These are phyloP conservation scores for Dothistroma pini DNA, from an alignment of 2,329 filamentous ascomycete genomes.

Conservation along the genomic window DNA sequence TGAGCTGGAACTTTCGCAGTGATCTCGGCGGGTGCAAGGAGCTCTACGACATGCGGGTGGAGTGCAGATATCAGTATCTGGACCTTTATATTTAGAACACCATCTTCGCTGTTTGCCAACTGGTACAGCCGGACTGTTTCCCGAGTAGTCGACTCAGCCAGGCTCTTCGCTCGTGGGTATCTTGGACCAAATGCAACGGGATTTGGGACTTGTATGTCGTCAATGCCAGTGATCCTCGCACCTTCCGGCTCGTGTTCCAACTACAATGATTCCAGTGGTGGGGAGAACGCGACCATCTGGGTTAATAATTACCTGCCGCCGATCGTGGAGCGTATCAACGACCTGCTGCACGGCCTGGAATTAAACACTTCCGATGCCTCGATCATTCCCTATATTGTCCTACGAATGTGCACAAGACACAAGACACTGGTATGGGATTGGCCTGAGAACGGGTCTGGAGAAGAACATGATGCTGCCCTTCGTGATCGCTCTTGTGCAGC, in stretches of 20 bases:
- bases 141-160: conserved; percentile 59
- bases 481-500: conserved; percentile 51
- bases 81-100: conserved; percentile 49
- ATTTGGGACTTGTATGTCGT: conserved; percentile 56
- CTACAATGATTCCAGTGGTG: conserved; percentile 54
- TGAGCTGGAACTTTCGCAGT: conserved; percentile 54
- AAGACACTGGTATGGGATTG: conserved; percentile 61
- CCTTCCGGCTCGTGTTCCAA: conserved; percentile 61
- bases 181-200: conserved; percentile 54
- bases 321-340: conserved; percentile 53
- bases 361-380: conserved; percentile 53
- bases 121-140: conserved; percentile 47
- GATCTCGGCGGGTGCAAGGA: conserved; percentile 64
- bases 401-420: conserved; percentile 66
- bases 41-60: conserved; percentile 54
- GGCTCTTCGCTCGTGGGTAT: conserved; percentile 60
- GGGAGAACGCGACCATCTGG: conserved; percentile 48
- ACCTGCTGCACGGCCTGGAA: conserved; percentile 53
- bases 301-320: conserved; percentile 52
- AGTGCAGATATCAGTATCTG: conserved; percentile 44
- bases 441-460: conserved; percentile 54
- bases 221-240: conserved; percentile 55
- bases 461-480: conserved; percentile 61
- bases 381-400: conserved; percentile 52
- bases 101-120: conserved; percentile 62